phyloP scores from a whole-genome alignment of 2,329 filamentous ascomycete genomes.

The Elsinoe arachidis region DNA sequence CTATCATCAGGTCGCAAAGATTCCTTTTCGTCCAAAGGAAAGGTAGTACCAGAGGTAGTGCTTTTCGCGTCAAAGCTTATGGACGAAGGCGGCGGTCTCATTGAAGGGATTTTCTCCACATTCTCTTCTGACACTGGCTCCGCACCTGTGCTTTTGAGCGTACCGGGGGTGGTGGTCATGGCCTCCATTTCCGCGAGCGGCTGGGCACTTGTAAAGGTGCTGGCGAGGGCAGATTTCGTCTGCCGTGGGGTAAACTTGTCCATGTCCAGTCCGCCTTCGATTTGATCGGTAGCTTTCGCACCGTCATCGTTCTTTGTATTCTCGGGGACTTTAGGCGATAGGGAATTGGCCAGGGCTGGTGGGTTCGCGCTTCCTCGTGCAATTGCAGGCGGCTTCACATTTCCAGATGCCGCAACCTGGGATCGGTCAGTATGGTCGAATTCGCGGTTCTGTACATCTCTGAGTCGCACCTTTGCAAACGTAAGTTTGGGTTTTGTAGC shows the following conservation, averaged over 20 bases:
- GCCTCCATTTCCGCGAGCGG: constrained; percentile 9
- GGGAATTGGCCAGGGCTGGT: background rate
- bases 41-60: constrained; percentile 86
- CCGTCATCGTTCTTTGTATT: background rate
- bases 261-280: constrained; percentile 19
- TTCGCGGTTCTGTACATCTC: constrained; percentile 18
- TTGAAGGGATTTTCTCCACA: constrained; percentile 41
- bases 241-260: constrained; percentile 17
- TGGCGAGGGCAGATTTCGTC: constrained; percentile 12
- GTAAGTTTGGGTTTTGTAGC: constrained; percentile 47
- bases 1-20: constrained; percentile 91
- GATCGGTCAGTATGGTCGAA: constrained; percentile 17
- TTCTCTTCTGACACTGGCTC: constrained; percentile 32
- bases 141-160: constrained; percentile 8
- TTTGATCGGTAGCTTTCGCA: constrained; percentile 17
- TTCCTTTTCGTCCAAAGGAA: constrained; percentile 94
- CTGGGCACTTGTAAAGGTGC: background rate
- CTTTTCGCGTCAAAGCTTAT: constrained; percentile 90
- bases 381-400: constrained; percentile 21
- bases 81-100: constrained; percentile 64
- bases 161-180: background rate
- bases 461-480: constrained; percentile 60
- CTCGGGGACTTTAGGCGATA: background rate
- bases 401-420: constrained; percentile 35
- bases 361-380: constrained; percentile 14